Evolutionary conservation across 2,329 filamentous ascomycete genomes (phyloP), one percentile per base, ranked within the genome.

Genomic region (Trichoderma sp.): DNA sequence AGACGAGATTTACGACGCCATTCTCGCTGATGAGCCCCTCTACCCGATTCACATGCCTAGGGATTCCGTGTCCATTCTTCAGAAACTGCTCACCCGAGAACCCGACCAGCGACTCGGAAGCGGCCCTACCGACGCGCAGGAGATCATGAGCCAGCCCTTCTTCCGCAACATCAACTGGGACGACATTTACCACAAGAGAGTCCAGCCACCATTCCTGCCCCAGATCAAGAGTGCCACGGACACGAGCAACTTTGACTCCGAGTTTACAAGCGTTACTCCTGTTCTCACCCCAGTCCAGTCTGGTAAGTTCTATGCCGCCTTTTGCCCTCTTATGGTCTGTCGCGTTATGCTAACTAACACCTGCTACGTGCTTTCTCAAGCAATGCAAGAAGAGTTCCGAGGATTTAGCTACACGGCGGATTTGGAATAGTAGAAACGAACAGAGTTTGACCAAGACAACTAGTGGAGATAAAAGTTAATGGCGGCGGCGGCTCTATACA

Each of bases 41-140:
- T 99, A 99, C 83, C 97, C 97, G 12, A 98, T 99, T 78, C 95
- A 98, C 85, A 99, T 99, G 97, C 96, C 97, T 71, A 91, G 97
- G 77, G 97, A 99, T 84, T 98, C 95, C 0, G 97, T 99, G 53
- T 98, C 96, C 5, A 98, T 99, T 78, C 89, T 99, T 53, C 97
- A 99, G 86, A 99, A 99, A 87, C 90, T 99, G 73, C 91, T 99
- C 77, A 99, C 95, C 8, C 93, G 97, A 78, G 97, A 99, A 85
- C 97, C 97, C 0, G 97, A 98, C 81, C 90, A 97, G 82, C 93
- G 97, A 79, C 90, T 99, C 35, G 97, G 97, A 77, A 97, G 95
- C 79, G 97, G 97, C 4, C 96, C 97, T 3, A 98, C 97, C 0
- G 97, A 99, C 85, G 97, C 97, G 3, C 95, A 98, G 85, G 97